Evolutionary conservation across 2,329 filamentous ascomycete species (phyloP), one percentile per base, ranked within the genome.

Genomic region (Bipolaris oryzae): DNA sequence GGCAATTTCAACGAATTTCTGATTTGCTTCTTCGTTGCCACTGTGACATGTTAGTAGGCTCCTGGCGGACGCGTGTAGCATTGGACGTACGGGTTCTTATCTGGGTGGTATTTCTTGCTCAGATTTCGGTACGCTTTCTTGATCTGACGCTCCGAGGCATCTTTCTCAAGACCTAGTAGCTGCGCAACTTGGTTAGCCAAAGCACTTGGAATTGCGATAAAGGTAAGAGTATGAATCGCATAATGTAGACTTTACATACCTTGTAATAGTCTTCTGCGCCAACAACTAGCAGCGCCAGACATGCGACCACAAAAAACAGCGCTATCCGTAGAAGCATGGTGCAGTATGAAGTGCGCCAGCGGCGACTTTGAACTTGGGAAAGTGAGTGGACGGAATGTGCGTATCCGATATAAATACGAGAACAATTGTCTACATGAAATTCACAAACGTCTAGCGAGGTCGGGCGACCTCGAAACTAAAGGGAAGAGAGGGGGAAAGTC

Each of bases 61-160:
- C 43, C 70, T 51, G 70, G 60, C 21, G 9, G 9, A 13, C 3
- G 35, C 7, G 15, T 38, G 28, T 20, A 15, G 9, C n/a, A 1
- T 4, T 55, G 80, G 42, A 52, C 89, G 70, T 85, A 95, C 89
- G 94, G 92, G 70, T 98, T 98, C 85, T 99, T 99, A 78, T 99
- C 95, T 3, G 95, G 95, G 74, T 99, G 95, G 76, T 85, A 97
- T 76, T 96, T 96, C 78, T 98, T 98, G 81, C 91, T 96, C 10
- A 99, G 83, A 58, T 87, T 88, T 58, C 93, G 87, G 78, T 99
- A 99, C 20, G 95, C 93, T 43, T 90, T 90, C 78, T 99, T 99
- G 74, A 99, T 89, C 70, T 98, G 89, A 71, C 88, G 88, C 51
- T 96, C 92, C 44, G 86, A 88, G 15, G 94, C 94, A 58, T 88